A percentile compares a stretch with the other conserved stretches of the same genome.
Evolutionary conservation across 768 basidiomycete species (phyloP).

Genomic region (Mrakia blollopis): DNA sequence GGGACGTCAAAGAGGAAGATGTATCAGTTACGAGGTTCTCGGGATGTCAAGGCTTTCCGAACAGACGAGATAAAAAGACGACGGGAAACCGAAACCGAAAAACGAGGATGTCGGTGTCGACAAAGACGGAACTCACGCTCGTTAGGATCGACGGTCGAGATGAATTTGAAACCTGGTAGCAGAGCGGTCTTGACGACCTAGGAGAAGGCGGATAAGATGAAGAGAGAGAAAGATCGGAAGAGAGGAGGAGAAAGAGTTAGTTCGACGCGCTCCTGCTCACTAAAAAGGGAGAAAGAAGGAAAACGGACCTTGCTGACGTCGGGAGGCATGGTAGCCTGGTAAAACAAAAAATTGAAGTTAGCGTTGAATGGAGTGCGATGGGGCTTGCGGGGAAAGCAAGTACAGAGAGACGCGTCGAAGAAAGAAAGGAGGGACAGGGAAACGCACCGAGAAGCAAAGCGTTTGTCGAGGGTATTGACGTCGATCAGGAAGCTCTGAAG

Average conservation of each 20-base stretch:
- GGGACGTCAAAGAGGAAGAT: background rate
- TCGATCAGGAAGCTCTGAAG: background rate
- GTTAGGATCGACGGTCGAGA: constrained; percentile 19
- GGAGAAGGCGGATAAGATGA: background rate
- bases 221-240: background rate
- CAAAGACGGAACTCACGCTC: constrained; percentile 10
- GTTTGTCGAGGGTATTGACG: constrained; percentile 70
- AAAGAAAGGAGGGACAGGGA: constrained; percentile 54
- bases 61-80: too few relatives aligned
- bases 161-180: background rate
- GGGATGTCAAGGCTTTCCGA: too few relatives aligned
- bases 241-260: background rate
- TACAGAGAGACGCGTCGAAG: background rate
- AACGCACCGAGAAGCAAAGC: constrained; percentile 79
- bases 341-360: background rate
- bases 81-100: too few relatives aligned
- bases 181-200: constrained; percentile 18
- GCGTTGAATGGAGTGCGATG: too few relatives aligned
- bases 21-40: too few relatives aligned
- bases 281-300: too few relatives aligned
- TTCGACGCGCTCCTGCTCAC: background rate
- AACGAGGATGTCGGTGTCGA: too few relatives aligned
- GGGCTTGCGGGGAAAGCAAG: background rate
- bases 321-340: constrained; percentile 7
- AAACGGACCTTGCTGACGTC: background rate